A percentile compares a stretch with the other conserved stretches of the same genome.
Conservation (phyloP, 306 rosid genomes). For the Prunus fruticosa region DNA sequence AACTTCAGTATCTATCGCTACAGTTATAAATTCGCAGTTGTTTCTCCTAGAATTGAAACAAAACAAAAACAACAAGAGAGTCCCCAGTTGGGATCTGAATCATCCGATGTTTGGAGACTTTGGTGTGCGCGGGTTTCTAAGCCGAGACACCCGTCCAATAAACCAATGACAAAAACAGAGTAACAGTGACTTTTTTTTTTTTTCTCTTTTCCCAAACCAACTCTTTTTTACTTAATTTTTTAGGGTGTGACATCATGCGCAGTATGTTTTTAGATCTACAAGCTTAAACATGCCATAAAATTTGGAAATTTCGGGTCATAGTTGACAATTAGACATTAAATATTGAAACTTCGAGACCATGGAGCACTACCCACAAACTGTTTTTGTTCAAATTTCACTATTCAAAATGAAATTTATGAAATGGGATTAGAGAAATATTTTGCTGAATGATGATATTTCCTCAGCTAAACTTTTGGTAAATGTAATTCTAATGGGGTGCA, state of each 20-base stretch:
- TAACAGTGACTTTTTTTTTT: neutral
- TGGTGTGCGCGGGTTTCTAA: neutral
- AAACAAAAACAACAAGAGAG: neutral
- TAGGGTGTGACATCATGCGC: no score
- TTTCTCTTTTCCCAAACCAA: no score
- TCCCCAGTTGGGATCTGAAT: neutral
- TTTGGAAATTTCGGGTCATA: neutral
- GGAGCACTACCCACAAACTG: neutral
- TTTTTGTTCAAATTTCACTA: no score
- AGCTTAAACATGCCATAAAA: neutral
- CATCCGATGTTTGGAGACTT: neutral
- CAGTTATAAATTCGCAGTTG: neutral
- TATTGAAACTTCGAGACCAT: neutral
- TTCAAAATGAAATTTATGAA: no score
- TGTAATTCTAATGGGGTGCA: no score
- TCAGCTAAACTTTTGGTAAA: no score
- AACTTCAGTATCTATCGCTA: neutral
- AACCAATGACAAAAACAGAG: neutral
- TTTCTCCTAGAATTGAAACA: neutral
- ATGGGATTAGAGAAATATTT: no score
- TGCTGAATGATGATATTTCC: no score
- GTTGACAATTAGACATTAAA: neutral
- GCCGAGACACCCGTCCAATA: neutral
- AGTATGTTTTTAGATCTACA: neutral
- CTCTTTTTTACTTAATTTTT: no score